phyloP scores from a whole-genome alignment of 1,284 basidiomycete species.

The Thecaphora frezii region DNA sequence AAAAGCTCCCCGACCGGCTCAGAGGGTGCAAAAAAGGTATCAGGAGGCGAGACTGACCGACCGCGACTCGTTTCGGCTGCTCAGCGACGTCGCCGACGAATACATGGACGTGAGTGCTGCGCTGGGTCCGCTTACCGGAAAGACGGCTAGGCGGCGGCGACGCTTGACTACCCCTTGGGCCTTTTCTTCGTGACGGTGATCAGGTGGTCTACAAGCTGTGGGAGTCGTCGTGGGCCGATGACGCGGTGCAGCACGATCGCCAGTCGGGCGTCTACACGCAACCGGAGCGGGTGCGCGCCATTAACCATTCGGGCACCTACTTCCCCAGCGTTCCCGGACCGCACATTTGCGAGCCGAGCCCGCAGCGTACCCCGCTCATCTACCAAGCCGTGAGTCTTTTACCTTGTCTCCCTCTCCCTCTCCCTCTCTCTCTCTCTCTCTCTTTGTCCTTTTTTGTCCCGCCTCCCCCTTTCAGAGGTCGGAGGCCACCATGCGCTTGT shows the following conservation, averaged over 20 bases:
- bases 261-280: conserved; percentile 42
- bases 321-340: conserved; percentile 54
- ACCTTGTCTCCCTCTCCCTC: no score
- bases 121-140: not conserved
- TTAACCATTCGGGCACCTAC: conserved; percentile 57
- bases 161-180: not conserved
- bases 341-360: conserved; percentile 57
- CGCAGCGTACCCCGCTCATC: conserved; percentile 57
- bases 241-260: conserved; percentile 50
- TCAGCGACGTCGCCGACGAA: conserved; percentile 46
- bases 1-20: not conserved
- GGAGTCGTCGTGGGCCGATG: conserved; percentile 59
- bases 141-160: not conserved
- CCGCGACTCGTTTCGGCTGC: not conserved
- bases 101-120: conserved; percentile 44
- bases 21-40: no score
- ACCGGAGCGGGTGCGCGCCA: conserved; percentile 51
- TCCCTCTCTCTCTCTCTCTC: no score
- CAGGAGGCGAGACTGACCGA: no score
- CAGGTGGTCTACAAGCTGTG: conserved; percentile 60
- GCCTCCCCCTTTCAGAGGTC: no score
- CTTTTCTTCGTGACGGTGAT: no score
- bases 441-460: no score
- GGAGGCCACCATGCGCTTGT: not conserved
- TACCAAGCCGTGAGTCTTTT: conserved; percentile 50